Evolutionary conservation across 768 basidiomycete species (phyloP), one percentile per base, ranked within the genome.

Genomic region (Dentipellis sp.): DNA sequence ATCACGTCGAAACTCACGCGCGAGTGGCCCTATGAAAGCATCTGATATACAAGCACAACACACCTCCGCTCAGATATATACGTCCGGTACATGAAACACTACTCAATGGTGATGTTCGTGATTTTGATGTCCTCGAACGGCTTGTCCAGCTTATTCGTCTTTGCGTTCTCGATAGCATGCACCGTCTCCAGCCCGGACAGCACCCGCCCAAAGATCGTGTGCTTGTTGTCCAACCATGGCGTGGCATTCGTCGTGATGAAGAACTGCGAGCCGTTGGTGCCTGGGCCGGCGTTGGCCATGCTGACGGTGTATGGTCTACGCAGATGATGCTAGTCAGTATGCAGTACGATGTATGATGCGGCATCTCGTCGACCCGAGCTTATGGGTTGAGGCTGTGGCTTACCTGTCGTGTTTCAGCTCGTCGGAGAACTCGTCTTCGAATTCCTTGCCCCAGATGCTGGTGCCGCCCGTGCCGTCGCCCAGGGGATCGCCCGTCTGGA

Each of bases 171-270:
- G 64, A 99, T 97, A 14, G 78, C 75, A 63, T 95, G 92, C 4
- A 97, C 79, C 23, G 95, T 87, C 68, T 97, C 94, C 52, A 95
- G 73, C 5, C 95, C 94, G 4, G 84, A 83, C 37, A 87, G 73
- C 11, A 91, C 91, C 21, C 93, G 82, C 1, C 94, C 95, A 63
- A 98, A 98, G 62, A 97, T 89, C 0, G 91, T 95, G 66, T 90
- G 86, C 63, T 91, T 92, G 69, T 82, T 86, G 70, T 97, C 92
- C 59, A 95, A 73, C 92, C 92, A 95, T 7, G 93, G 91, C 8
- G 90, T 91, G 7, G 94, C 87, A 2, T 86, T 94, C 4, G 94
- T 97, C 8, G 94, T 97, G 67, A 98, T 92, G 74, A 97, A 99
- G 76, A 97, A 99, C 66, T 99, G 95, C 1, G 91, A 94, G 0